Evolutionary conservation across 2,329 filamentous ascomycete species (phyloP), one percentile per base, ranked within the genome.

Genomic region (Chaetomium sp.): DNA sequence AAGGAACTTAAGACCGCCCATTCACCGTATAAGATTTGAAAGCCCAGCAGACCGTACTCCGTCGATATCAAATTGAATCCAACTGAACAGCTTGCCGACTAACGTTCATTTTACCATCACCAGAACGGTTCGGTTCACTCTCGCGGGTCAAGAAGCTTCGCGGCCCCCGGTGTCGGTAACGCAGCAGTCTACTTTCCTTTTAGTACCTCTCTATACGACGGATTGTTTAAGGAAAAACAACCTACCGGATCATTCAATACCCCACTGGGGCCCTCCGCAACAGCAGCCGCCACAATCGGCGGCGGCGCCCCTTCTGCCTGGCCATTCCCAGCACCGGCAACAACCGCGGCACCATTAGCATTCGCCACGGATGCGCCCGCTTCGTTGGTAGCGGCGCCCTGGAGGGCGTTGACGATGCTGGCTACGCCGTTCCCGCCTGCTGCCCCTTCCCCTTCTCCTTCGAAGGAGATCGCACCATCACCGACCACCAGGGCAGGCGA

Each of bases 401-500:
- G 68, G 43, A 77, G 69, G 9, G 74, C 73, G 41, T 72, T 68
- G 69, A 77, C 74, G 59, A 77, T 60, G 19, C 35, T 11, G 10
- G 19, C 19, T 3, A 40, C 52, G 10, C 36, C 40, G 54, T 70
- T 67, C 38, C 69, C 70, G 12, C 72, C 56, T 6, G 40, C 74
- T 57, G 67, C 68, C 66, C 70, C 68, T 49, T 69, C 71, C 3
- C 69, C 71, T 57, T 71, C 73, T 52, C 52, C 52, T 14, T 49
- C 35, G 34, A 78, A 74, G 49, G 74, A 75, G 55, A 78, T 77
- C 66, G 76, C 75, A 68, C 76, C 75, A 71, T 78, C 76, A 75
- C 76, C 76, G 69, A 78, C 75, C 69, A 78, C 76, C 69, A 77
- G 62, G 61, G 76, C 76, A 49, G 75, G 76, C 44, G 75, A 78